Conservation (phyloP, 495 filamentous ascomycete genomes). For the Podospora appendiculata region DNA sequence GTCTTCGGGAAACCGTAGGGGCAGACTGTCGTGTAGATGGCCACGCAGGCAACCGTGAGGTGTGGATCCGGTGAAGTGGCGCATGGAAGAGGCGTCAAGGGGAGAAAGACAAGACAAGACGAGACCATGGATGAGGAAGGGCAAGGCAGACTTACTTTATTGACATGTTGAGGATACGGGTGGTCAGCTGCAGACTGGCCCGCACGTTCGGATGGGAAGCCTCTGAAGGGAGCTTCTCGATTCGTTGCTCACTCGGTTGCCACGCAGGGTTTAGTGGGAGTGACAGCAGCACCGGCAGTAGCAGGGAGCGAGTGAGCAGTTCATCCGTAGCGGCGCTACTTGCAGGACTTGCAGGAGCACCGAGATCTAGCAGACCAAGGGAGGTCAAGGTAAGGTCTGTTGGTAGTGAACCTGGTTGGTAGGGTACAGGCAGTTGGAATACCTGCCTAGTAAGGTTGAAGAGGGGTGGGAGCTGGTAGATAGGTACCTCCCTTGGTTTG, state of each 20-base stretch:
- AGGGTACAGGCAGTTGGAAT: too few species aligned
- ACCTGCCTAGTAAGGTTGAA: too few species aligned
- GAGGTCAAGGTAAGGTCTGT: too few species aligned
- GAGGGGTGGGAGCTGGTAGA: too few species aligned
- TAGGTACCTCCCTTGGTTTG: too few species aligned
- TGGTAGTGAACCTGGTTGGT: too few species aligned
- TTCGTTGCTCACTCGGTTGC: slow-evolving; percentile 18
- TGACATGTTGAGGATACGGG: slow-evolving; percentile 50
- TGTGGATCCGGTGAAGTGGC: slow-evolving; percentile 2
- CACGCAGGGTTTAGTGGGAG: slow-evolving; percentile 18
- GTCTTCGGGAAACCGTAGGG: not conserved
- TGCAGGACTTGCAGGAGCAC: slow-evolving; percentile 16
- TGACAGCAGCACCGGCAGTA: slow-evolving; percentile 4
- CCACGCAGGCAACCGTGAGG: not conserved
- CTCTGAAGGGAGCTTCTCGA: slow-evolving; percentile 26
- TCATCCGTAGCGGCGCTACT: slow-evolving; percentile 14
- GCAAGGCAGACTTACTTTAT: slow-evolving; percentile 52
- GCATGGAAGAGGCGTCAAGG: slow-evolving; percentile 15
- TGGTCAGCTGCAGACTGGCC: slow-evolving; percentile 34
- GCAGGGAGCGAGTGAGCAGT: slow-evolving; percentile 7
- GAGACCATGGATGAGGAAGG: slow-evolving; percentile 15
- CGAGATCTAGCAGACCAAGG: slow-evolving; percentile 19
- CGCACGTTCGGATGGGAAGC: slow-evolving; percentile 14
- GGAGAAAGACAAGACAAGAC: slow-evolving; percentile 8
- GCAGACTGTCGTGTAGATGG: not conserved